Evolutionary conservation across 495 filamentous ascomycete genomes (phyloP).

Genomic region (Hypoxylon rickii): DNA sequence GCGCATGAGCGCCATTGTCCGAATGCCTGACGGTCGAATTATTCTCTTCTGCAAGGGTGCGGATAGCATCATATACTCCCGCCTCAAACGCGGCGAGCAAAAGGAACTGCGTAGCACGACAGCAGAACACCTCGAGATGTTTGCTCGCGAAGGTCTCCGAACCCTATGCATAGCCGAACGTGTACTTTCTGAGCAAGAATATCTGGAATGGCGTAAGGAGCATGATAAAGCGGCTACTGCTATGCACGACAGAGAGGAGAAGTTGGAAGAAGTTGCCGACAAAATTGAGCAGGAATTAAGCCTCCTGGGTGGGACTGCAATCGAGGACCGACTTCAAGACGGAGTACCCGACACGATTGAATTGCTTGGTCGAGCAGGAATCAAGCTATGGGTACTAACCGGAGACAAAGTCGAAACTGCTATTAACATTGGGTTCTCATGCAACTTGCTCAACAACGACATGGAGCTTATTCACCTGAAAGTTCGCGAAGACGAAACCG

Average conservation of each 20-base stretch:
- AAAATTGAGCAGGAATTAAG: conserved; percentile 87
- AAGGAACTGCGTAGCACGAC: conserved; percentile 79
- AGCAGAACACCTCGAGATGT: conserved; percentile 94
- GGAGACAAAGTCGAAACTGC: conserved; percentile 99
- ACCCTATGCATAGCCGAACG: conserved; percentile 94
- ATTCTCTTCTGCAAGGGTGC: conserved; percentile 97
- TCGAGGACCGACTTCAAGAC: conserved; percentile 96
- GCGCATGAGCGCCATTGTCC: conserved; percentile 96
- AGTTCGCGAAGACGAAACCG: conserved; percentile 68
- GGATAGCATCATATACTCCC: conserved; percentile 96
- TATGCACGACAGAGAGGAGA: conserved; percentile 88
- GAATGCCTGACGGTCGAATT: conserved; percentile 93
- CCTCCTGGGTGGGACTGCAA: conserved; percentile 93
- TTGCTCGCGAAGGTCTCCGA: conserved; percentile 91
- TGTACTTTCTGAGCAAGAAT: conserved; percentile 83
- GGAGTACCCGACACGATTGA: conserved; percentile 97
- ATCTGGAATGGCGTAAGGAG: conserved; percentile 79
- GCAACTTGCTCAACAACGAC: conserved; percentile 94
- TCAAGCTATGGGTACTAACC: conserved; percentile 99
- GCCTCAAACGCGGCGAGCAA: conserved; percentile 84
- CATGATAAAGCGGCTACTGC: conserved; percentile 87
- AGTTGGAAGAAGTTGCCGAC: conserved; percentile 87
- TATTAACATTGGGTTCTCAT: conserved; percentile 99
- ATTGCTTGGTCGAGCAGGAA: conserved; percentile 88
- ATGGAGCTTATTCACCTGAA: conserved; percentile 97